Percentiles rank a stretch among this genome's conserved stretches.
phyloP scores from a whole-genome alignment of 495 filamentous ascomycete species.

The Tetracladium marchalianum region DNA sequence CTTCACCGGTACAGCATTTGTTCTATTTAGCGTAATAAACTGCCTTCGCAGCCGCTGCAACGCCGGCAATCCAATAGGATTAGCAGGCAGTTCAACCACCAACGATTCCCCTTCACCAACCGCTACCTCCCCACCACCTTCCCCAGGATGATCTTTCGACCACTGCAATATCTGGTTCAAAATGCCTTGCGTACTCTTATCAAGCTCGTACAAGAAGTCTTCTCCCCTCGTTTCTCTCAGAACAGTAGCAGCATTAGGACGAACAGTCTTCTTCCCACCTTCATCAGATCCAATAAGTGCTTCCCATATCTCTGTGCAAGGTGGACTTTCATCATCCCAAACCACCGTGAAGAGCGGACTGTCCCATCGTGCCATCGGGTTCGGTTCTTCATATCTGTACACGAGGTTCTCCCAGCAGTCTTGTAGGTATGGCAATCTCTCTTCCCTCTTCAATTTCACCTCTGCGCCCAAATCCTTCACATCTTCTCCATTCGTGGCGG shows the following conservation, averaged over 20 bases:
- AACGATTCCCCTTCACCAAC: conserved; percentile 27
- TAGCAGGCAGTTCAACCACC: conserved; percentile 46
- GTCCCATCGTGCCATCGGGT: conserved; percentile 91
- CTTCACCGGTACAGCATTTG: conserved; percentile 40
- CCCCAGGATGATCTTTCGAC: conserved; percentile 55
- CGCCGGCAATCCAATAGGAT: conserved; percentile 56
- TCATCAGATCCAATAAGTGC: conserved; percentile 48
- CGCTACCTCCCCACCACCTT: conserved; percentile 30
- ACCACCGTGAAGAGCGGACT: conserved; percentile 85
- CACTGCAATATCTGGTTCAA: conserved; percentile 64
- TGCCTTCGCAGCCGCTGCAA: conserved; percentile 77
- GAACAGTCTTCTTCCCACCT: conserved; percentile 42
- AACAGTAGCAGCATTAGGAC: conserved; percentile 75
- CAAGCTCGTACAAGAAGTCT: conserved; percentile 76
- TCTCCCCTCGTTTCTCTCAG: conserved; percentile 51
- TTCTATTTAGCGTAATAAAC: conserved; percentile 72
- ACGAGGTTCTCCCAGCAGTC: conserved; percentile 85
- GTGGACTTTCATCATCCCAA: conserved; percentile 63
- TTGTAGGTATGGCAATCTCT: conserved; percentile 47
- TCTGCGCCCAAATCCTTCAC: not conserved
- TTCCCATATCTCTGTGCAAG: conserved; percentile 66
- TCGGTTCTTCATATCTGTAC: conserved; percentile 93
- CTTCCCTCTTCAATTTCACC: conserved; percentile 19
- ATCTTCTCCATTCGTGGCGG: conserved; percentile 8
- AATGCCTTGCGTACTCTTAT: conserved; percentile 75